A percentile compares a stretch with the other conserved stretches of the same genome.
These are phyloP conservation scores for Pleurotus ostreatus DNA, from an alignment of 768 basidiomycete species.

Conservation along the genomic window DNA sequence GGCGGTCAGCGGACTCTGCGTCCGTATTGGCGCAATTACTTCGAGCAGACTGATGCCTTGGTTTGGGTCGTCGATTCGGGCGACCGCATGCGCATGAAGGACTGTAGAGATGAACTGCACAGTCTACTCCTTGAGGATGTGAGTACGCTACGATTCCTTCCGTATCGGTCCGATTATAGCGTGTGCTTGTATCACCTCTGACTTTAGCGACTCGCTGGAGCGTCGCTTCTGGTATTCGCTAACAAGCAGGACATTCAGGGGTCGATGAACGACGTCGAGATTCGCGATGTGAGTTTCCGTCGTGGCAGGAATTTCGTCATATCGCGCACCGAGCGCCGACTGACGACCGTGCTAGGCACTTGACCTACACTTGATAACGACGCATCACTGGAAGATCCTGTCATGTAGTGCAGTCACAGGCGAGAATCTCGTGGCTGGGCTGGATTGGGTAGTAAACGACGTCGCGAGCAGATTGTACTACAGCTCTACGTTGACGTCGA, in stretches of 20 bases:
- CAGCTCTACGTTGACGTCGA: conserved; percentile 38
- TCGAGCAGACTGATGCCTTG: conserved; percentile 96
- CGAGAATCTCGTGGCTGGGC: conserved; percentile 73
- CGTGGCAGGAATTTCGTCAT: conserved; percentile 7
- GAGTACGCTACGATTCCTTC: conserved; percentile 23
- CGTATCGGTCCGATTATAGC: conserved; percentile 5
- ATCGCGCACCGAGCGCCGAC: conserved; percentile 13
- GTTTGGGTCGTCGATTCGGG: conserved; percentile 99
- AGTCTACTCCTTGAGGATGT: conserved; percentile 91
- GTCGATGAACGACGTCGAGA: conserved; percentile 79
- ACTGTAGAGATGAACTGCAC: conserved; percentile 86
- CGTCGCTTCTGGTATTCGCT: conserved; percentile 91
- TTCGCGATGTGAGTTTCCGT: conserved; percentile 62
- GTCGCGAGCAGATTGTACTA: conserved; percentile 88
- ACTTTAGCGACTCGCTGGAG: conserved; percentile 84
- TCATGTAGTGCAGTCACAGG: conserved; percentile 93
- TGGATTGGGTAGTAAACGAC: conserved; percentile 91
- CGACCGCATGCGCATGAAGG: conserved; percentile 84
- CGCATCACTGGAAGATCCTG: conserved; percentile 88
- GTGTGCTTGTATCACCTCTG: neutral
- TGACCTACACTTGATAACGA: conserved; percentile 73
- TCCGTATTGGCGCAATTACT: conserved; percentile 99
- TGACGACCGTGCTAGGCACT: conserved; percentile 53
- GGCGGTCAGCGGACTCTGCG: conserved; percentile 94
- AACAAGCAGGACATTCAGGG: conserved; percentile 97